Percentiles rank a stretch among this genome's conserved stretches.
Conservation (phyloP, 208 protist genomes). For the Entamoeba invadens region DNA sequence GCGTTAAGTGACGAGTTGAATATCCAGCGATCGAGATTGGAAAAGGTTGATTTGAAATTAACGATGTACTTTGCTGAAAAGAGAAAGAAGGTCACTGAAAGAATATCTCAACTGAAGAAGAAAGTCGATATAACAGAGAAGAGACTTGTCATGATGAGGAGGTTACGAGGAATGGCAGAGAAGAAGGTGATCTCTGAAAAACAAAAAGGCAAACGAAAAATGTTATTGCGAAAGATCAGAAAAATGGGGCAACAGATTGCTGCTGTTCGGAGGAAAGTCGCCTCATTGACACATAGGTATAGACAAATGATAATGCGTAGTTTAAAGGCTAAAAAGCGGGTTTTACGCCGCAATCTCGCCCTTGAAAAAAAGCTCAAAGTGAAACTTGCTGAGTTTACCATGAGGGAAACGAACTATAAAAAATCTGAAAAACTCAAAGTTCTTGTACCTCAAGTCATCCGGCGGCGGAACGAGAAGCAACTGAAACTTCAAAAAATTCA, state of each 20-base stretch:
- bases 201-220: not conserved
- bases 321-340: not conserved
- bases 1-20: not conserved
- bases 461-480: not conserved
- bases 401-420: not conserved
- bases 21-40: not conserved
- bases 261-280: too few relatives aligned
- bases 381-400: not conserved
- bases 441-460: not conserved
- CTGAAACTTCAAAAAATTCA: not conserved
- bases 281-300: not conserved
- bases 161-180: not conserved
- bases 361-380: not conserved
- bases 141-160: not conserved
- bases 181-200: not conserved
- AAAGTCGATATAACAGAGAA: not conserved
- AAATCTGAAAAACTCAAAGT: not conserved
- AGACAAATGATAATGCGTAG: not conserved
- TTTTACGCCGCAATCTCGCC: not conserved
- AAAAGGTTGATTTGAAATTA: not conserved
- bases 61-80: not conserved
- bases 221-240: not conserved
- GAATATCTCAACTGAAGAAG: not conserved
- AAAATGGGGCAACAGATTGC: not conserved
- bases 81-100: not conserved